These are phyloP conservation scores for Auriscalpium vulgare DNA, from an alignment of 768 basidiomycete species.

Conservation along the genomic window DNA sequence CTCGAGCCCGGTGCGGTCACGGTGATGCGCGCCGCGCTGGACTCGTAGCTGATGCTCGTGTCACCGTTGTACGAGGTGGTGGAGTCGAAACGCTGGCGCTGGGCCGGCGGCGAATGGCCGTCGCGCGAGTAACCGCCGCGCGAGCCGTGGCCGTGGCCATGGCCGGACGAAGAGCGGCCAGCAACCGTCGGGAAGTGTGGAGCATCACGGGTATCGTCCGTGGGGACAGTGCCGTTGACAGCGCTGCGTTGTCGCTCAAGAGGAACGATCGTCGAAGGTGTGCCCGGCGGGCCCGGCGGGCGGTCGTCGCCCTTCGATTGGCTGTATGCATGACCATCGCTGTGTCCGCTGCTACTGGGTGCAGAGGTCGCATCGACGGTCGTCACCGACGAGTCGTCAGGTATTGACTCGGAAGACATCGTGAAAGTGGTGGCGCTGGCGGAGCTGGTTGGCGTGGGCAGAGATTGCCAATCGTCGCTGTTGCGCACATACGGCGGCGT, in stretches of 20 bases:
- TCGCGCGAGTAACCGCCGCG: neutral
- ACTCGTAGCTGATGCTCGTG: slow-evolving; percentile 6
- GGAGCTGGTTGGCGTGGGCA: slow-evolving; percentile 15
- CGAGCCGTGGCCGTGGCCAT: slow-evolving; percentile 13
- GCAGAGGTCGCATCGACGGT: slow-evolving; percentile 5
- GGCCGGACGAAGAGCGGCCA: slow-evolving; percentile 26
- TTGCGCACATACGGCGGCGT: neutral
- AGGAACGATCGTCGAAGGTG: neutral
- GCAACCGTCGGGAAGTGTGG: neutral
- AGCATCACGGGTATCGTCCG: neutral
- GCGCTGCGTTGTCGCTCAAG: neutral
- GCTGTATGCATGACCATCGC: neutral
- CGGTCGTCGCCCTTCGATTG: neutral
- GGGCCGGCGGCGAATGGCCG: neutral
- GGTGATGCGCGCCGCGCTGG: slow-evolving; percentile 30
- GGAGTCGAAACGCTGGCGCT: slow-evolving; percentile 21
- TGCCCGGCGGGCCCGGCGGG: neutral
- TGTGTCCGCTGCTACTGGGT: slow-evolving; percentile 8
- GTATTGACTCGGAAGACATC: slow-evolving; percentile 1
- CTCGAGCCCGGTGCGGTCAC: slow-evolving; percentile 35
- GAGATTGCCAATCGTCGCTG: neutral
- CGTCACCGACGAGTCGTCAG: slow-evolving; percentile 19
- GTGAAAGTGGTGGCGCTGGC: slow-evolving; percentile 18
- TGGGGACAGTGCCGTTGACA: neutral
- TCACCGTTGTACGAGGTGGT: slow-evolving; percentile 17